Conservation (phyloP, 2,329 filamentous ascomycete genomes). For the Samsoniella hepiali region DNA sequence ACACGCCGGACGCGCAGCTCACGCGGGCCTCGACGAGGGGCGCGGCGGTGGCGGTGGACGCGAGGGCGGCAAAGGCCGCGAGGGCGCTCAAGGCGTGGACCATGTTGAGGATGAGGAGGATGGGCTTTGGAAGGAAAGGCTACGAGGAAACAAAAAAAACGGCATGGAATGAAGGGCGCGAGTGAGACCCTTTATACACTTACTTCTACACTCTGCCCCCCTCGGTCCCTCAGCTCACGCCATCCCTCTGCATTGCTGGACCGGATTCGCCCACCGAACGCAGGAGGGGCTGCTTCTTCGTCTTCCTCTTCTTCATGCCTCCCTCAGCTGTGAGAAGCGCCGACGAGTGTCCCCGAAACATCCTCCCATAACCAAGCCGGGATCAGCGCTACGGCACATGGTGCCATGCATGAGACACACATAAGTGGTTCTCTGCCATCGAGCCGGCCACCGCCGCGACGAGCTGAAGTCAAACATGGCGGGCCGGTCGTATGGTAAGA, state of each 20-base stretch:
- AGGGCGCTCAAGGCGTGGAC: conserved; percentile 4
- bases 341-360: not conserved
- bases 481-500: not conserved
- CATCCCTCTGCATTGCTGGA: not conserved
- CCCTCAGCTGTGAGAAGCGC: not conserved
- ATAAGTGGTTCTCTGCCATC: not conserved
- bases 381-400: not conserved
- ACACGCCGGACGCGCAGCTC: conserved; percentile 18
- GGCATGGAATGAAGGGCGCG: not conserved
- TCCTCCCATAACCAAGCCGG: too few species aligned
- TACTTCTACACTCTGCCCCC: too few species aligned
- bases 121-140: not conserved
- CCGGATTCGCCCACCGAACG: not conserved
- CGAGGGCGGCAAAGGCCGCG: conserved; percentile 7
- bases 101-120: not conserved
- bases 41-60: not conserved
- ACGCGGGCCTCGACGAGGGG: conserved; percentile 9
- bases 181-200: too few species aligned
- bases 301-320: not conserved
- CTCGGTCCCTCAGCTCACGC: not conserved
- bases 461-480: too few species aligned
- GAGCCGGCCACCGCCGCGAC: too few species aligned
- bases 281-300: not conserved
- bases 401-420: not conserved
- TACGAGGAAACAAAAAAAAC: not conserved